Conservation (phyloP, 371 early-diverging fungal genomes). For the Rhizopus arrhizus region DNA sequence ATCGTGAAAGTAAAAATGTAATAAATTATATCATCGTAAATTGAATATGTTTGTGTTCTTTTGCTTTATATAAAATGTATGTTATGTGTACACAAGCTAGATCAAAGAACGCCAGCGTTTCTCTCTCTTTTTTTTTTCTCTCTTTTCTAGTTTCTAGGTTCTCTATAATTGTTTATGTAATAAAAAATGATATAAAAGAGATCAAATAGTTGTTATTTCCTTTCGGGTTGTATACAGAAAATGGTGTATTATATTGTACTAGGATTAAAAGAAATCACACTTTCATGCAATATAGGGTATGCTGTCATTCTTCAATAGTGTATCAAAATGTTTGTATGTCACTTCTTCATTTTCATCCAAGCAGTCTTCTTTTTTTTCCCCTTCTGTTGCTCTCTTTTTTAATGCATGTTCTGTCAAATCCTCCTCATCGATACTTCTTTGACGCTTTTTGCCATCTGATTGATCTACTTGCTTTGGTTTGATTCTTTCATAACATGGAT, state of each 20-base stretch:
- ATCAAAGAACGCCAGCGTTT: slow-evolving; percentile 17
- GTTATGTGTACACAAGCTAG: too few relatives aligned
- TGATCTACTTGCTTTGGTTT: background rate
- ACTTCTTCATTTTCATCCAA: slow-evolving; percentile 35
- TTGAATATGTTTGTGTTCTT: too few relatives aligned
- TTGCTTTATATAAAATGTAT: too few relatives aligned
- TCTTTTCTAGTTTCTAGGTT: background rate
- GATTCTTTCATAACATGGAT: slow-evolving; percentile 51
- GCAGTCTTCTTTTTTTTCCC: background rate
- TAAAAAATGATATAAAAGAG: background rate
- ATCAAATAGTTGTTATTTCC: too few relatives aligned
- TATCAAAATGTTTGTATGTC: slow-evolving; percentile 48
- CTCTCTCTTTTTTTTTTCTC: background rate
- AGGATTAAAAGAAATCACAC: background rate
- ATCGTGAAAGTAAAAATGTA: too few relatives aligned
- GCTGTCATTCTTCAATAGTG: slow-evolving; percentile 36
- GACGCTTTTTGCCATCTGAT: slow-evolving; percentile 22
- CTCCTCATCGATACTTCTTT: slow-evolving; percentile 23
- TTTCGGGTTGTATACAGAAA: too few relatives aligned
- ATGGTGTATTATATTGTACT: too few relatives aligned
- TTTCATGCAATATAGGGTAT: slow-evolving; percentile 54
- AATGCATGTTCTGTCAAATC: background rate
- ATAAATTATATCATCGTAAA: too few relatives aligned
- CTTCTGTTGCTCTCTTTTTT: slow-evolving; percentile 5
- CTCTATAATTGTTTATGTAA: background rate